phyloP scores from a whole-genome alignment of 306 rosid genomes.

The Phaseolus lunatus region DNA sequence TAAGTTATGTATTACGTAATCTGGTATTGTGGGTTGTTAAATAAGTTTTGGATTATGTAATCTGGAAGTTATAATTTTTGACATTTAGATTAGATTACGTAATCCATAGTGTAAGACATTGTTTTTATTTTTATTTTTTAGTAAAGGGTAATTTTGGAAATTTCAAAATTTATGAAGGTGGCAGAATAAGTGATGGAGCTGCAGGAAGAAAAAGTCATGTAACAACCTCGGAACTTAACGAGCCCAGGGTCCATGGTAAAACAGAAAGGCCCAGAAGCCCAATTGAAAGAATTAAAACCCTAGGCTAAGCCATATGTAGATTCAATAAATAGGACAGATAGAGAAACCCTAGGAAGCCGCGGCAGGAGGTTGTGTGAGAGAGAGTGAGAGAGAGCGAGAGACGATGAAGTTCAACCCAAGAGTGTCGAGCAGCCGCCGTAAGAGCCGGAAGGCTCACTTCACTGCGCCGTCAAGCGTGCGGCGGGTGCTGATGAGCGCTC shows the following conservation, averaged over 20 bases:
- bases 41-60: too few relatives aligned
- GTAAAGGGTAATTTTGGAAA: too few relatives aligned
- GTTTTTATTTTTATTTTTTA: too few relatives aligned
- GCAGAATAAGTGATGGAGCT: too few relatives aligned
- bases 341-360: constrained; percentile 42
- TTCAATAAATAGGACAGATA: constrained; percentile 8
- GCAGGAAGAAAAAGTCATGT: too few relatives aligned
- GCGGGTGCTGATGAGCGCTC: constrained; percentile 85
- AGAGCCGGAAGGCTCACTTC: constrained; percentile 94
- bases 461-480: constrained; percentile 88
- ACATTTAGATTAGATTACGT: too few relatives aligned
- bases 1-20: too few relatives aligned
- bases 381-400: not conserved
- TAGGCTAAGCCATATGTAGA: not conserved
- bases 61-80: too few relatives aligned
- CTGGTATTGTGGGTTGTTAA: too few relatives aligned
- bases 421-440: constrained; percentile 84
- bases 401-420: constrained; percentile 83
- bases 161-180: too few relatives aligned
- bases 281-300: constrained; percentile 21
- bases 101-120: too few relatives aligned
- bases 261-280: constrained; percentile 20
- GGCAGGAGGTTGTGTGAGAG: not conserved
- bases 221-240: too few relatives aligned
- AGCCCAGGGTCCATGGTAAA: not conserved